Evolutionary conservation across 345 rosid genomes (phyloP), one percentile per base, ranked within the genome.

Genomic region (Eucalyptus sideroxylon): DNA sequence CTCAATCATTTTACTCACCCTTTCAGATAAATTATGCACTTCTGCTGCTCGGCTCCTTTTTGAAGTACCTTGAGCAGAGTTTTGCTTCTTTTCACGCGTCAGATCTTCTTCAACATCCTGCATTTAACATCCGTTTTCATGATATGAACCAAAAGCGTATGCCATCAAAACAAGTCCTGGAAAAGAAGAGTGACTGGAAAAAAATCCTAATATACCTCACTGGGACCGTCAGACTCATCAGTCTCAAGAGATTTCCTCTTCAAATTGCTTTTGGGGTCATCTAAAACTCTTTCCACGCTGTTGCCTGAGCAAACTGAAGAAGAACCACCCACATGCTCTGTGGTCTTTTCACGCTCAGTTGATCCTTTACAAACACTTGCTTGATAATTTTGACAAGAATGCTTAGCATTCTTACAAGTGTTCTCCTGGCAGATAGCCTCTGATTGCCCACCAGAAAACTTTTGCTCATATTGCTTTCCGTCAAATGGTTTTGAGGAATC

Each of bases 21-120:
- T 96, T 94, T 97, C 99, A 88, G 99, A 97, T 85, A 97, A 92
- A 91, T 96, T 97, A 93, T 97, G 99, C 77, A 97, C 99, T 94
- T 96, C 99, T 7, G 99, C 98, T 19, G 99, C 96, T 90, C 98
- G 96, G 92, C 96, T 96, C 92, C 98, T 96, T 94, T 95, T 96
- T 69, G 94, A 94, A 23, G 77, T 49, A 72, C 95, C 95, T 92
- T 92, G 91, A 88, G 95, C 89, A 87, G 91, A 90, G 88, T 90
- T 90, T 65, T 86, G 90, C 83, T 94, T 95, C 90, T 95, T 93
- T 86, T 77, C 93, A 86, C 92, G 91, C 11, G 92, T 90, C 16
- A 93, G 93, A 91, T 97, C 98, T 90, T 95, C 99, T 91, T 96
- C 98, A 87, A 83, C 92, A 89, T 95, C 99, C 99, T 96, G 92